Evolutionary conservation across 257 asterid species (phyloP), one percentile per base, ranked within the genome.

Genomic region (Orobanche coerulescens): DNA sequence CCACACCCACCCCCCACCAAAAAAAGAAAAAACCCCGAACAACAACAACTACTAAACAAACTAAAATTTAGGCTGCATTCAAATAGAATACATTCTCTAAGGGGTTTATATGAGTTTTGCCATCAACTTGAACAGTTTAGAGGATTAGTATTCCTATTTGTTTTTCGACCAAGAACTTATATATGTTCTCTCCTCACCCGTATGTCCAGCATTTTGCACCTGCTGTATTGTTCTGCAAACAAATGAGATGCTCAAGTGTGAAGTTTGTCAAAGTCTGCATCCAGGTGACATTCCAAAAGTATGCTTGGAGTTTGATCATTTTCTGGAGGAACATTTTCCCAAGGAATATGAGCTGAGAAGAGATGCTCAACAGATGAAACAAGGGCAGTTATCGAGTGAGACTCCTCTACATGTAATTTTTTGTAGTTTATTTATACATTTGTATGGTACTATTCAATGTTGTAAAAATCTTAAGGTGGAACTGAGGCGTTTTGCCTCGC

Each of bases 231-330:
- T 13, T 30, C 13, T 15, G 23, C 31, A 16, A 31, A 59, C 16
- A 39, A 28, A 58, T 50, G 73, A 71, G 72, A 51, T 44, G 31
- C 50, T 72, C 57, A 70, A 30, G 62, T 82, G 89, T 68, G 63
- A 58, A 61, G 70, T 74, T 36, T 82, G 89, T 70, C 78, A 72
- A 65, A 71, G 60, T 36, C 64, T 58, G 24, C 81, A 76, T 61
- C 89, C 89, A 1, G 78, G 83, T 52, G 72, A 43, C 49, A 25
- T 61, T 47, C 83, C 80, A 13, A 74, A 79, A 61, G 80, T 79
- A 15, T 82, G 83, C 69, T 62, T 82, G 77, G 82, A 77, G 40
- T 61, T 82, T 37, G 77, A 77, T 72, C 76, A 70, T 55, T 82
- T 82, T 70, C 70, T 81, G 58, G 74, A 73, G 75, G 77, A 76